Evolutionary conservation across 352 stramenopile genomes (phyloP), one percentile per base, ranked within the genome.

Genomic region (Globisporangium spinosum): DNA sequence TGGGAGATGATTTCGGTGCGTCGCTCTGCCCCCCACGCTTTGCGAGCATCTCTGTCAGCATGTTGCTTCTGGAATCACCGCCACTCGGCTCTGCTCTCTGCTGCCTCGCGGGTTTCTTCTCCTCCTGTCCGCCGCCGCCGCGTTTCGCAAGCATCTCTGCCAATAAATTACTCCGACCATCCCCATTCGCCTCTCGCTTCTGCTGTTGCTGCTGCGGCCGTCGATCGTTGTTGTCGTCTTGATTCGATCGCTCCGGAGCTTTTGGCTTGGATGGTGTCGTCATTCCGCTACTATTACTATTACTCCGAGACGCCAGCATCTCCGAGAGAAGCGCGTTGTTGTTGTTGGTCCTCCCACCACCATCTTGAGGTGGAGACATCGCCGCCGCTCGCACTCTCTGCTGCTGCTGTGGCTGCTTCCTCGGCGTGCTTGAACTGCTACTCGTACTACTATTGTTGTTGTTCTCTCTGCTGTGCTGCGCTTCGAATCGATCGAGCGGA

Each of bases 211-310:
- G 43, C 54, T 25, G 13, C 23, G 27, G 27, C 25, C 34, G 27
- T 0, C 81, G 64, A 3, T 64, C 65, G 32, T 83, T 65, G 32
- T 61, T 56, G n/a, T 43, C n/a, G 34, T 73, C 70, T 35, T 73
- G 67, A 58, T 73, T 76, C 25, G 64, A 67, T 27, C 5, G 13
- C 32, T 49, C 25, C 9, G 17, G 22, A 4, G 43, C 43, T 22
- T 35, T 32, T 13, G 23, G 13, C 34, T 56, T 57, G 32, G 23
- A 29, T 3, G 45, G 58, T 5, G 57, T 38, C 20, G 40, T 23
- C 43, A 51, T 22, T 2, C 43, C 43, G 6, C 55, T 38, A 27
- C 15, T 51, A 27, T 55, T 38, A 27, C 15, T 51, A 51, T 51
- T 34, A 23, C 40, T 67, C 22, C 60, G 47, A 4, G 65, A 62